Evolutionary conservation across 305 asterid species (phyloP).

Genomic region (Fraxinus albicans): DNA sequence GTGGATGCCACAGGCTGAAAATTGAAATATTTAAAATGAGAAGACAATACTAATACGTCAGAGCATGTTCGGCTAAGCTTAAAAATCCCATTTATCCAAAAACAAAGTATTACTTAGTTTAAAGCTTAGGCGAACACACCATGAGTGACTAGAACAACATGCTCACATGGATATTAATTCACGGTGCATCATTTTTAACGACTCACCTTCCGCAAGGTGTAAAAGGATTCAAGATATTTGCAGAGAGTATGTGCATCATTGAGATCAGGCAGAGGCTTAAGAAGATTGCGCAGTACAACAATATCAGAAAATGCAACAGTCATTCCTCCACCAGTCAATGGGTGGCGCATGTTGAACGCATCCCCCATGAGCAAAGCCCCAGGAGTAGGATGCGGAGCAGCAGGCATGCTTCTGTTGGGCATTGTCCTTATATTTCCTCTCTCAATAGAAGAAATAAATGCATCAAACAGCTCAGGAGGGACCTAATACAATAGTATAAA

Average conservation of each 20-base stretch:
- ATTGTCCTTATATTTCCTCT: slow-evolving; percentile 41
- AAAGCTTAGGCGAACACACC: background rate
- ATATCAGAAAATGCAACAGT: slow-evolving; percentile 49
- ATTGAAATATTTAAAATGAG: background rate
- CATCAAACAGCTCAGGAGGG: slow-evolving; percentile 34
- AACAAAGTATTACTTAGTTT: background rate
- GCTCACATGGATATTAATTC: background rate
- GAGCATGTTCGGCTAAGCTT: background rate
- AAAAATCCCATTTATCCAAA: background rate
- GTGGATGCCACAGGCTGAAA: slow-evolving; percentile 46
- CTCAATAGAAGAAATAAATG: slow-evolving; percentile 34
- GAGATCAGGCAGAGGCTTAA: slow-evolving; percentile 33
- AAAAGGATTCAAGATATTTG: slow-evolving; percentile 40
- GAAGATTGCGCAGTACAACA: slow-evolving; percentile 37
- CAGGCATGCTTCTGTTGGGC: slow-evolving; percentile 50
- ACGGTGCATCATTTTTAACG: background rate
- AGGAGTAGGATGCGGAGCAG: slow-evolving; percentile 38
- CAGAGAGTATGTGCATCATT: slow-evolving; percentile 33
- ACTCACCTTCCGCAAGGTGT: slow-evolving; percentile 36
- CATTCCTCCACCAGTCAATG: slow-evolving; percentile 58
- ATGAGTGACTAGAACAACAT: background rate
- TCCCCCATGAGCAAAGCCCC: slow-evolving; percentile 51
- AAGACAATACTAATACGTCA: background rate
- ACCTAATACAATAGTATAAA: slow-evolving; percentile 19
- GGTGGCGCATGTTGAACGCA: slow-evolving; percentile 55